Evolutionary conservation across 2,329 filamentous ascomycete species (phyloP), one percentile per base, ranked within the genome.

Genomic region (Botrytis paeoniae): DNA sequence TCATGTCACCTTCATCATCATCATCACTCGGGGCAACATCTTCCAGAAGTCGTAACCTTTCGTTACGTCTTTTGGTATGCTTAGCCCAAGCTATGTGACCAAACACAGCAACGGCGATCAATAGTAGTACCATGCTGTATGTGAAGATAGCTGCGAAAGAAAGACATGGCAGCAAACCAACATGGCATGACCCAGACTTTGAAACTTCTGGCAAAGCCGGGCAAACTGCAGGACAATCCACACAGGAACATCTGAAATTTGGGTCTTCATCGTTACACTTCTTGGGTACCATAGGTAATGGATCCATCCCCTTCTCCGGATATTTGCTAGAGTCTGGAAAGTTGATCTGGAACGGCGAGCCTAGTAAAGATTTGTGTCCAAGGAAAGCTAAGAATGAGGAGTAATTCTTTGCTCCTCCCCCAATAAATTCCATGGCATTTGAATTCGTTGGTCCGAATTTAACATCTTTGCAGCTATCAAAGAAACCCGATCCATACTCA

Each of bases 301-400:
- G 85, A 16, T 86, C 81, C 92, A 98, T 97, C n/a, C 84, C 86
- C 0, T 89, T 86, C 66, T 93, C 89, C 18, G 86, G 82, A 75
- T 90, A 89, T 12, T 87, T 82, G 16, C 82, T 84, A 74, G 82
- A 88, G 76, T 83, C 84, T 16, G 89, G 95, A 78, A 96, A 99
- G 85, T 99, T 97, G 84, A 99, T 98, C 84, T 99, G 96, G 82
- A 99, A 99, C 0, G 96, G 96, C 73, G 95, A 98, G 6, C 97
- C 97, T 45, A 89, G 79, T 35, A 95, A 87, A 3, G 91, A 86
- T 82, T 97, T 95, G 82, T 97, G 91, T 25, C 96, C 96, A 48
- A 99, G 84, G 78, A 98, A 99, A 80, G 95, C 95, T 77, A 99
- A 84, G 78, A 99, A 92, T 60, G 92, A 89, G 0, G 90, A 89